Base-by-base conservation (phyloP, 352 stramenopile species). In the Phytophthora constricta region DNA sequence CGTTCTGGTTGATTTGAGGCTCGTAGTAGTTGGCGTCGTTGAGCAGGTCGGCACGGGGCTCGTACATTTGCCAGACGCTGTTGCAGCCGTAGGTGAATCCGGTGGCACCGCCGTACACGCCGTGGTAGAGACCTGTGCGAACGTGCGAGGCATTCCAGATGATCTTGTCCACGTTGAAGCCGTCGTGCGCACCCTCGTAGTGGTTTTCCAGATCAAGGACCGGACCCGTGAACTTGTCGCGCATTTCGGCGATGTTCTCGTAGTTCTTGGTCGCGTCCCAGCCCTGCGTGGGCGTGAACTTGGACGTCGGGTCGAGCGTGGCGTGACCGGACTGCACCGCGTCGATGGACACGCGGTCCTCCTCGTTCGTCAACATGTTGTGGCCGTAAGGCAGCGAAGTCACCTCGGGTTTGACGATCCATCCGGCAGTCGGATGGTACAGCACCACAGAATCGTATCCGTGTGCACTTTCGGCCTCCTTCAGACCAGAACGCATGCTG, bases 361-460 rank as follows among this genome's bases (percentile, higher is more conserved):
- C 62, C 23, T 70, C 55, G 4, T 65, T 31, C 5, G 51, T 51
- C 34, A 72, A 14, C 65, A 72, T 68, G 19, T 41, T 41, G 50
- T 72, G 64, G 0, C 47, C 48, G 41, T 61, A 65, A 1, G 64
- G 41, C 42, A 55, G 23, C 0, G 64, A 50, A 0, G 64, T 72
- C 19, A 46, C 53, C n/a, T 62, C 63, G 27, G 63, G 63, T 22
- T 43, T 46, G 33, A 50, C 43, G 16, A 72, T 59, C 45, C 58
- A 63, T 1, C 50, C 26, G 20, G 19, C 33, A 4, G 58, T 62
- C 3, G 65, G 58, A 34, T 72, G 65, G 28, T 59, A 72, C 4
- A 72, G 25, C 14, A 72, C 56, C 16, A 65, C 28, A 2, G 57
- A 43, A 9, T 68, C 58, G n/a, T 72, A 68, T 1, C 65, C 58